These are phyloP conservation scores for Plasmopara halstedii DNA, from an alignment of 352 stramenopile species.

Conservation along the genomic window DNA sequence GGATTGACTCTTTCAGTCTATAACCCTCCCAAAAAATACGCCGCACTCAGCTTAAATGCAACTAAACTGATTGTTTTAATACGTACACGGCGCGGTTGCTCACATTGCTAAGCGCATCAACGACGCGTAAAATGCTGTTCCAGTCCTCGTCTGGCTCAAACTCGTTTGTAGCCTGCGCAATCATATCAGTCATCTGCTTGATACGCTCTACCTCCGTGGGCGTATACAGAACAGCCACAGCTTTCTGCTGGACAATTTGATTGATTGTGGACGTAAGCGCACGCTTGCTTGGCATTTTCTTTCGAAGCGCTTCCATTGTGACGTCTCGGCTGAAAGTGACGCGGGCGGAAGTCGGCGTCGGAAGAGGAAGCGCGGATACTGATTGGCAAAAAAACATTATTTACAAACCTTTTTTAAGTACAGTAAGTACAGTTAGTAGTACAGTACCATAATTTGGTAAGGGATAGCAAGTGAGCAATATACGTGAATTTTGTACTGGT, in stretches of 20 bases:
- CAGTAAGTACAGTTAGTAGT: no score
- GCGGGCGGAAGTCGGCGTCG: no score
- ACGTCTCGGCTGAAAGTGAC: no score
- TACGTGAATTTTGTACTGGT: no score
- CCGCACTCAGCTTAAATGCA: background rate
- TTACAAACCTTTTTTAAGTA: no score
- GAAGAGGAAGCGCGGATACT: no score
- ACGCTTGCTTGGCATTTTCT: slow-evolving; percentile 70
- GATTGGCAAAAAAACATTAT: no score
- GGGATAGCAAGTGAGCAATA: no score
- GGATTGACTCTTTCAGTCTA: slow-evolving; percentile 59
- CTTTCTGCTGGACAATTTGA: slow-evolving; percentile 77
- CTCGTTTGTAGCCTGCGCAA: slow-evolving; percentile 57
- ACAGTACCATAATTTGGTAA: no score
- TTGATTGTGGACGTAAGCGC: slow-evolving; percentile 50
- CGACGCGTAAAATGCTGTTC: slow-evolving; percentile 65
- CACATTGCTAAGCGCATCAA: slow-evolving; percentile 66
- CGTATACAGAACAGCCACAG: slow-evolving; percentile 64
- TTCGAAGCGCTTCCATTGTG: slow-evolving; percentile 58
- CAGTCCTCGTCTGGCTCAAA: slow-evolving; percentile 66
- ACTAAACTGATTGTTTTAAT: background rate
- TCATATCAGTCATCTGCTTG: slow-evolving; percentile 63
- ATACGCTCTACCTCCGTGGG: slow-evolving; percentile 68
- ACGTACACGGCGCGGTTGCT: slow-evolving; percentile 51
- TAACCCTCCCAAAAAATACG: background rate